phyloP scores from a whole-genome alignment of 2,329 filamentous ascomycete genomes.

The Colletotrichum agaves region DNA sequence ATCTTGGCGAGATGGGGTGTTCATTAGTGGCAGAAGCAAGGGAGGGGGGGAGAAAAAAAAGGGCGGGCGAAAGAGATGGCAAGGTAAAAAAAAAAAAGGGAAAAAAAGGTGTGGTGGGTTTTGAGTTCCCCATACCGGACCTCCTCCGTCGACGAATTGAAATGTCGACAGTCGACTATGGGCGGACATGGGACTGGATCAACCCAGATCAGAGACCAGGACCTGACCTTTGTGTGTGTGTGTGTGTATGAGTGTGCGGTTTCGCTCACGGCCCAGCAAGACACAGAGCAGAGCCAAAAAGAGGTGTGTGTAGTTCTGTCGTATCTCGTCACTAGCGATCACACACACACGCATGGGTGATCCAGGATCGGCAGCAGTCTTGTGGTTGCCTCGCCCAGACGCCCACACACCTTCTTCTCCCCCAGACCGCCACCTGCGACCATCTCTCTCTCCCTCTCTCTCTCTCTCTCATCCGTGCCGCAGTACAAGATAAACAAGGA shows the following conservation, averaged over 20 bases:
- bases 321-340: conserved; percentile 1
- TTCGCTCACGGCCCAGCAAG: no score
- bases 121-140: no score
- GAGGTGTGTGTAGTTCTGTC: background rate
- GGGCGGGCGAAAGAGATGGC: background rate
- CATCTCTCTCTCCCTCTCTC: conserved; percentile 1
- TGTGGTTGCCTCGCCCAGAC: background rate
- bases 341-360: background rate
- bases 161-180: no score
- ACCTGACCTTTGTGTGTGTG: no score
- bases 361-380: conserved; percentile 2
- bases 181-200: no score
- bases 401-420: background rate
- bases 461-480: conserved; percentile 5
- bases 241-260: no score
- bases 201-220: no score
- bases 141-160: no score
- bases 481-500: background rate
- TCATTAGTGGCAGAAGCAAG: background rate
- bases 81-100: no score
- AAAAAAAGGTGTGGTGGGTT: no score
- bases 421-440: background rate
- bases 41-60: background rate
- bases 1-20: conserved; percentile 8
- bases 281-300: background rate